Evolutionary conservation across 2,329 filamentous ascomycete genomes (phyloP).

Genomic region (Nigrograna mackinnonii): DNA sequence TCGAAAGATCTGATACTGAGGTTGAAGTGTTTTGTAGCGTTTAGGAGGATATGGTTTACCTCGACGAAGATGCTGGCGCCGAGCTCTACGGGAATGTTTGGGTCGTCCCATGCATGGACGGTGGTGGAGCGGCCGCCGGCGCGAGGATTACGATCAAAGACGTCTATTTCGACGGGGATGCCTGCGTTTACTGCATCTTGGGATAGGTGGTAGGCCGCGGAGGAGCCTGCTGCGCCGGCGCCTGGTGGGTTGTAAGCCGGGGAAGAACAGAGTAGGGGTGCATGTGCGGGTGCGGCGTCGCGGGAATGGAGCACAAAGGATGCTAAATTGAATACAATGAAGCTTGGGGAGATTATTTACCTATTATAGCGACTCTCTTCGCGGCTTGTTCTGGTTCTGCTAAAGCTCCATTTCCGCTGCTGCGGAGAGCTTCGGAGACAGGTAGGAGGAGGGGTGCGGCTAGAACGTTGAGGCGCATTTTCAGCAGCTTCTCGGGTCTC

Average conservation of each 20-base stretch:
- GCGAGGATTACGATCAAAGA: constrained; percentile 79
- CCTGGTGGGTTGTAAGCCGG: constrained; percentile 58
- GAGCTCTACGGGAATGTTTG: constrained; percentile 73
- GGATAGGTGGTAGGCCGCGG: constrained; percentile 79
- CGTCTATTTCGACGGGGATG: constrained; percentile 75
- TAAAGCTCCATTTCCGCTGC: constrained; percentile 9
- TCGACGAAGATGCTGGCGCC: constrained; percentile 91
- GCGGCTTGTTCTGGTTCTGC: constrained; percentile 6
- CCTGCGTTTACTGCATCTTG: constrained; percentile 66
- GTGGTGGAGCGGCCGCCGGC: constrained; percentile 89
- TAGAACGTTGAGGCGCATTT: constrained; percentile 4
- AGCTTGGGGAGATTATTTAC: constrained; percentile 14
- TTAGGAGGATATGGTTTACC: constrained; percentile 79
- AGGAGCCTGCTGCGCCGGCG: constrained; percentile 86
- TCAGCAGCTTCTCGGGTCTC: background rate
- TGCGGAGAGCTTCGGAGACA: constrained; percentile 19
- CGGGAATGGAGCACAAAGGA: constrained; percentile 1
- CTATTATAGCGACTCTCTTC: constrained; percentile 44
- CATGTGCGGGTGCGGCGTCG: background rate
- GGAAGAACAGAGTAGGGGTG: background rate
- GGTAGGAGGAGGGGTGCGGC: constrained; percentile 16
- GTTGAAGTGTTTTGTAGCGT: constrained; percentile 72
- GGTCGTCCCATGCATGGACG: constrained; percentile 73
- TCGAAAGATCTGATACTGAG: constrained; percentile 53
- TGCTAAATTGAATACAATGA: background rate